Evolutionary conservation across 352 stramenopile species (phyloP).

Genomic region (Phytophthora ohioensis): DNA sequence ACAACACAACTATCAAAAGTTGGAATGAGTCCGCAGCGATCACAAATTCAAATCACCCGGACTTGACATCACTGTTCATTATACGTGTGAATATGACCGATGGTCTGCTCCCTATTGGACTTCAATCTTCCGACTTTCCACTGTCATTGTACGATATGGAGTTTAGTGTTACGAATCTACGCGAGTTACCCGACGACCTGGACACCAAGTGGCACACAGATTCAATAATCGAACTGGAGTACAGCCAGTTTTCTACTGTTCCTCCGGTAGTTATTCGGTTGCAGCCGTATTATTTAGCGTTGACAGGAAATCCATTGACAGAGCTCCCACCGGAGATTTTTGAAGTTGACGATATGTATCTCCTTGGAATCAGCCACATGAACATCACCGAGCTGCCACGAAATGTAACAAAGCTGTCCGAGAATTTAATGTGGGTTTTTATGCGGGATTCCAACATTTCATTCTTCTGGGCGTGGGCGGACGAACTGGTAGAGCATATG

Average conservation of each 20-base stretch:
- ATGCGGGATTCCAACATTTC: constrained; percentile 29
- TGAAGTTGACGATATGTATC: constrained; percentile 11
- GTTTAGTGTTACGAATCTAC: constrained; percentile 47
- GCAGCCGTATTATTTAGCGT: constrained; percentile 29
- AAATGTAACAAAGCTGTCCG: constrained; percentile 25
- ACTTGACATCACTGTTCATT: constrained; percentile 38
- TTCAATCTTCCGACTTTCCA: constrained; percentile 43
- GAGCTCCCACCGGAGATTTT: constrained; percentile 32
- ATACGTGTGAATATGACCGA: constrained; percentile 34
- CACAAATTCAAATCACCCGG: constrained; percentile 22
- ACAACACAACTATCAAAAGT: constrained; percentile 43
- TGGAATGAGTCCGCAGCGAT: constrained; percentile 38
- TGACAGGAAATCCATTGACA: constrained; percentile 41
- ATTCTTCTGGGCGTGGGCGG: constrained; percentile 23
- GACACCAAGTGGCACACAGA: constrained; percentile 39
- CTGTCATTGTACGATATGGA: constrained; percentile 42
- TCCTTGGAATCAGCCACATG: constrained; percentile 33
- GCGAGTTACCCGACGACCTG: constrained; percentile 37
- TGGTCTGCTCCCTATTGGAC: constrained; percentile 33
- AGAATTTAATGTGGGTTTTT: not conserved
- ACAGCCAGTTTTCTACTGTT: constrained; percentile 25
- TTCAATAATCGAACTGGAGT: constrained; percentile 29
- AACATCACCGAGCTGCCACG: constrained; percentile 26
- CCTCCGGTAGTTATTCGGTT: constrained; percentile 26
- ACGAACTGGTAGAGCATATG: constrained; percentile 19